phyloP scores from a whole-genome alignment of 345 rosid genomes.

The Hevea brasiliensis region DNA sequence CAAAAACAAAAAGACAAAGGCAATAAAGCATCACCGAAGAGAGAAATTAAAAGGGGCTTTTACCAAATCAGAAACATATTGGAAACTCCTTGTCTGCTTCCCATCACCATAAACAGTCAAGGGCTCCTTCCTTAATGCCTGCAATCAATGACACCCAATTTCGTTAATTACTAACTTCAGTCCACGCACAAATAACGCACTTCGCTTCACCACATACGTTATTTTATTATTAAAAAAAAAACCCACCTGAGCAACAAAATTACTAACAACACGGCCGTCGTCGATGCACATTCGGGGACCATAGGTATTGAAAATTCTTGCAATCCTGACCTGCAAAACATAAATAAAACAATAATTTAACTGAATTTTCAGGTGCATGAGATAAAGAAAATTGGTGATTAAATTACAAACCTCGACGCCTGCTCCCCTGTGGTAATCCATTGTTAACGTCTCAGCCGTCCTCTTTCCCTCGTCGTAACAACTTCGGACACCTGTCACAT shows the following conservation, averaged over 20 bases:
- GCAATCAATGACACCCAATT: slow-evolving; percentile 29
- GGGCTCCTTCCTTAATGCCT: slow-evolving; percentile 97
- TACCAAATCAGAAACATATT: slow-evolving; percentile 96
- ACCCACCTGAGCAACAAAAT: slow-evolving; percentile 98
- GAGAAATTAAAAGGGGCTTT: slow-evolving; percentile 4
- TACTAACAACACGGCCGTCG: slow-evolving; percentile 98
- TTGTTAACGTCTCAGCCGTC: slow-evolving; percentile 92
- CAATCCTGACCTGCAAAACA: slow-evolving; percentile 82
- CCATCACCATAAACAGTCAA: slow-evolving; percentile 98
- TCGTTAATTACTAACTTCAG: not conserved
- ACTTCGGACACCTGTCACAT: slow-evolving; percentile 88
- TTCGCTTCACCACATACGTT: too few relatives aligned
- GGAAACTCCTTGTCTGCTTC: slow-evolving; percentile 99
- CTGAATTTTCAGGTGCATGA: not conserved
- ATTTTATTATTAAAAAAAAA: not conserved
- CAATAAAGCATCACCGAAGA: not conserved
- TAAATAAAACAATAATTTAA: not conserved
- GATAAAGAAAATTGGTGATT: too few relatives aligned
- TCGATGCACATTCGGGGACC: slow-evolving; percentile 99
- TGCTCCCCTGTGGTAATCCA: slow-evolving; percentile 98
- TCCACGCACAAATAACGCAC: not conserved
- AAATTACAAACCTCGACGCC: slow-evolving; percentile 63
- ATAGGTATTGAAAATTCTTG: slow-evolving; percentile 89
- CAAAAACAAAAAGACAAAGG: not conserved
- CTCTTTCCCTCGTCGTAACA: slow-evolving; percentile 99